Percentiles rank a stretch among this genome's conserved stretches.
Conservation (phyloP, 2,329 filamentous ascomycete species). For the Botryosphaeria dothidea region DNA sequence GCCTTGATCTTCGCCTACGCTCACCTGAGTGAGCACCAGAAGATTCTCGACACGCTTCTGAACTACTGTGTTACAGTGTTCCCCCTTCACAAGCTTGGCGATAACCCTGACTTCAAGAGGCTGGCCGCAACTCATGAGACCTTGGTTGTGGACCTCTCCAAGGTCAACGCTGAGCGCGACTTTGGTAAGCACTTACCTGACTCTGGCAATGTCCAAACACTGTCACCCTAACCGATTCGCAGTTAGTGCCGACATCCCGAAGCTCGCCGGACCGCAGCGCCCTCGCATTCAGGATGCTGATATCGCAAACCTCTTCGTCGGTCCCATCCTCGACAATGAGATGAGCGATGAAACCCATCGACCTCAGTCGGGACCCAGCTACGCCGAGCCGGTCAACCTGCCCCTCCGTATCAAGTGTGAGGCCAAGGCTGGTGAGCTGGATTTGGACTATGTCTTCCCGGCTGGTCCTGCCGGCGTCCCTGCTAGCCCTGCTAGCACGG, state of each 20-base stretch:
- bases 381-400: not conserved
- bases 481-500: not conserved
- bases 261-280: conserved; percentile 1
- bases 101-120: conserved; percentile 38
- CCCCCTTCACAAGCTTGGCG: conserved; percentile 37
- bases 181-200: conserved; percentile 36
- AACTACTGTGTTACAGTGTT: conserved; percentile 47
- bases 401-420: not conserved
- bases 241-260: conserved; percentile 2
- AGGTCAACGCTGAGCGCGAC: conserved; percentile 36
- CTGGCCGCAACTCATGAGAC: conserved; percentile 37
- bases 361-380: no score
- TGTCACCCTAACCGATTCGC: not conserved
- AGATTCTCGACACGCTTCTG: conserved; percentile 41
- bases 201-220: not conserved
- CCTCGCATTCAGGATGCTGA: not conserved
- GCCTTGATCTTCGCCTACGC: conserved; percentile 41
- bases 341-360: no score
- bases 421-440: not conserved
- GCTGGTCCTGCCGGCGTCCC: not conserved
- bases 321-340: not conserved
- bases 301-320: not conserved
- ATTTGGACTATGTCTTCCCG: not conserved
- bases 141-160: conserved; percentile 45
- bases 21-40: conserved; percentile 28